phyloP scores from a whole-genome alignment of 495 filamentous ascomycete genomes.

The Tuber umbilicatum region DNA sequence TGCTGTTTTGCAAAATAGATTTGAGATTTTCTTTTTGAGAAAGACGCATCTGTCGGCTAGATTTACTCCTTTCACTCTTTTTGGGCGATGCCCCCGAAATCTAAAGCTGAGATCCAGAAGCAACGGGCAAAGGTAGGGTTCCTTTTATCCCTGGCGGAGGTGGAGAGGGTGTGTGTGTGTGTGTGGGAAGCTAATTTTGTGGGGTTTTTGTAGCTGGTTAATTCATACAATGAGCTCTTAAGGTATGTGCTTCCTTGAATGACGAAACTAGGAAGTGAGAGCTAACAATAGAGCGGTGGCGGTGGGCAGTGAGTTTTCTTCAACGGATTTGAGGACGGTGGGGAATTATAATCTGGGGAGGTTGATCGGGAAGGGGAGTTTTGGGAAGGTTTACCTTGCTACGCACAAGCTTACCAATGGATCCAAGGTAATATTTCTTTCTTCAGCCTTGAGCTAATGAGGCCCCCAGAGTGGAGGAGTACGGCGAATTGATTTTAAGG shows the following conservation, averaged over 20 bases:
- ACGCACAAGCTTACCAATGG: slow-evolving; percentile 97
- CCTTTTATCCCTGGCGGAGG: background rate
- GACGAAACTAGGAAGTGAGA: slow-evolving; percentile 13
- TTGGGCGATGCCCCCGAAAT: slow-evolving; percentile 48
- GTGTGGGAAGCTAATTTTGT: slow-evolving; percentile 20
- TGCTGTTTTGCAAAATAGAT: background rate
- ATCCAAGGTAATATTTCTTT: slow-evolving; percentile 66
- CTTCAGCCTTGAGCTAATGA: slow-evolving; percentile 9
- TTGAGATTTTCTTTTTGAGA: slow-evolving; percentile 3
- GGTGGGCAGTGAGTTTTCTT: slow-evolving; percentile 75
- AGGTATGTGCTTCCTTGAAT: slow-evolving; percentile 56
- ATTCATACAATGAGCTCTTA: slow-evolving; percentile 91
- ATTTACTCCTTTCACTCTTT: slow-evolving; percentile 13
- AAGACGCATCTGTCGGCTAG: background rate
- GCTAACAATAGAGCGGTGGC: slow-evolving; percentile 22
- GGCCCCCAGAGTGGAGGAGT: slow-evolving; percentile 16
- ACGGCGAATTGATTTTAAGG: background rate
- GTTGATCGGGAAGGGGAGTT: slow-evolving; percentile 93
- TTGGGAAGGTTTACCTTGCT: slow-evolving; percentile 96
- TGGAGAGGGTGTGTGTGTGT: slow-evolving; percentile 16
- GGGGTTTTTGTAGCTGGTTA: slow-evolving; percentile 65
- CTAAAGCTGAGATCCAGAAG: slow-evolving; percentile 80
- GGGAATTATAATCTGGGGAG: slow-evolving; percentile 90
- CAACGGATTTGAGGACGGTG: slow-evolving; percentile 79
- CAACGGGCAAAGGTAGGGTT: slow-evolving; percentile 84